Percentiles rank a stretch among this genome's conserved stretches.
Conservation (phyloP, 2,329 filamentous ascomycete species). For the Dissoconium aciculare region DNA sequence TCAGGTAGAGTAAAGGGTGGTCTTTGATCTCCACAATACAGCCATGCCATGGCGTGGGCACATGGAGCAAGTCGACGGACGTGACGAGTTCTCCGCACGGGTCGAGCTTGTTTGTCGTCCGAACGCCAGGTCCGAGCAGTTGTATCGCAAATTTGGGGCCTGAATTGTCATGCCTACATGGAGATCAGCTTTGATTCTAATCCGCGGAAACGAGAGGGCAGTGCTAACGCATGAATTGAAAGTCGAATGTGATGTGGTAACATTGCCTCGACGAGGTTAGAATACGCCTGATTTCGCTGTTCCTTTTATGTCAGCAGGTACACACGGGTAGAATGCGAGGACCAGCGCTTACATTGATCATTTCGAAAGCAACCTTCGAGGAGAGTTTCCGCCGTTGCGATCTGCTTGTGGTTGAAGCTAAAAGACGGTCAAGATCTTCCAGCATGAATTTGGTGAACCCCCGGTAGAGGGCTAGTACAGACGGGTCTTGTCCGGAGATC, state of each 20-base stretch:
- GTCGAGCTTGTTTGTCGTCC: constrained; percentile 2
- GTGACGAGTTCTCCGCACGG: background rate
- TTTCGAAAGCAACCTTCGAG: background rate
- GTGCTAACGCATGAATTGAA: constrained; percentile 4
- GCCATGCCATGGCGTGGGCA: constrained; percentile 5
- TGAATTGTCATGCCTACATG: constrained; percentile 3
- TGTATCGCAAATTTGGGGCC: constrained; percentile 5
- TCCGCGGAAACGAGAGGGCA: background rate
- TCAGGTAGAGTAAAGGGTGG: constrained; percentile 3
- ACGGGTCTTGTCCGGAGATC: constrained; percentile 2
- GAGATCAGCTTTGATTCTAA: background rate
- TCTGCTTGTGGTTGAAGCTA: background rate
- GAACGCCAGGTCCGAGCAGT: constrained; percentile 2
- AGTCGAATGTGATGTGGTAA: constrained; percentile 3
- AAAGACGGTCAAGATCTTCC: constrained; percentile 3
- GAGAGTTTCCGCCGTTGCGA: background rate
- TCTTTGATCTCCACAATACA: constrained; percentile 4
- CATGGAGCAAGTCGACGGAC: constrained; percentile 4
- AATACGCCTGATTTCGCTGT: constrained; percentile 5
- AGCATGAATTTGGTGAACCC: constrained; percentile 5
- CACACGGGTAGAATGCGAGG: background rate
- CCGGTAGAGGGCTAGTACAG: constrained; percentile 3
- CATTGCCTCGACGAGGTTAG: constrained; percentile 4
- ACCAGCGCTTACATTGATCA: constrained; percentile 1
- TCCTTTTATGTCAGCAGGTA: no score